phyloP scores from a whole-genome alignment of 768 basidiomycete genomes.

The Lyophyllum atratum region DNA sequence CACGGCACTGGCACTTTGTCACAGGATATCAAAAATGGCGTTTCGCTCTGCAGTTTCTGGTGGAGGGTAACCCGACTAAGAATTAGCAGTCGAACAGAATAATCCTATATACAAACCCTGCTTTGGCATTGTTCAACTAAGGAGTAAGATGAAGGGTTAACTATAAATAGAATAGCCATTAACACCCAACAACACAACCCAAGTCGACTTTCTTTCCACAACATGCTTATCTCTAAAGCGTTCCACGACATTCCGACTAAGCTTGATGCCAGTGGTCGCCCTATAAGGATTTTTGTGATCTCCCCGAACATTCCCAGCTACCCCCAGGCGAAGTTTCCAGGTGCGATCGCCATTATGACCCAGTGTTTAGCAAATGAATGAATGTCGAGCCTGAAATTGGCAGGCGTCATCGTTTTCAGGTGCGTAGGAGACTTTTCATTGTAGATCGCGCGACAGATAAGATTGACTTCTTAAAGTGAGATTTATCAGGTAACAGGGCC shows the following conservation, averaged over 20 bases:
- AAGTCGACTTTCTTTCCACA: too few species aligned
- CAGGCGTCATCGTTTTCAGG: constrained; percentile 86
- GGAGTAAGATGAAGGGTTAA: too few species aligned
- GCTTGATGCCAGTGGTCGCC: constrained; percentile 56
- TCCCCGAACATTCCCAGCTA: constrained; percentile 79
- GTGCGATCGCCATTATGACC: constrained; percentile 32
- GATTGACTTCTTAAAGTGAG: constrained; percentile 52
- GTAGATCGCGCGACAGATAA: background rate
- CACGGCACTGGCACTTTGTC: background rate
- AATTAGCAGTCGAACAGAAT: too few species aligned
- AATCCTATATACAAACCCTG: too few species aligned
- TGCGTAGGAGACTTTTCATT: constrained; percentile 19
- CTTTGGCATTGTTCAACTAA: too few species aligned
- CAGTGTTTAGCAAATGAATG: background rate
- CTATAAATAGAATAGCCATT: too few species aligned
- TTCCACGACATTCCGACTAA: constrained; percentile 77
- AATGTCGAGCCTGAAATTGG: too few species aligned
- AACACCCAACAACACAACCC: too few species aligned
- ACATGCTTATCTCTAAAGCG: constrained; percentile 83
- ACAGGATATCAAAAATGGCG: background rate
- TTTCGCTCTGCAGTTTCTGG: background rate
- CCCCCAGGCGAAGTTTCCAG: constrained; percentile 90
- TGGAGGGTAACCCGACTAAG: too few species aligned
- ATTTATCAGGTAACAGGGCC: constrained; percentile 98
- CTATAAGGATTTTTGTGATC: constrained; percentile 82